Base-by-base conservation (phyloP, 2,329 filamentous ascomycete genomes). In the Microcyclosporella mali region DNA sequence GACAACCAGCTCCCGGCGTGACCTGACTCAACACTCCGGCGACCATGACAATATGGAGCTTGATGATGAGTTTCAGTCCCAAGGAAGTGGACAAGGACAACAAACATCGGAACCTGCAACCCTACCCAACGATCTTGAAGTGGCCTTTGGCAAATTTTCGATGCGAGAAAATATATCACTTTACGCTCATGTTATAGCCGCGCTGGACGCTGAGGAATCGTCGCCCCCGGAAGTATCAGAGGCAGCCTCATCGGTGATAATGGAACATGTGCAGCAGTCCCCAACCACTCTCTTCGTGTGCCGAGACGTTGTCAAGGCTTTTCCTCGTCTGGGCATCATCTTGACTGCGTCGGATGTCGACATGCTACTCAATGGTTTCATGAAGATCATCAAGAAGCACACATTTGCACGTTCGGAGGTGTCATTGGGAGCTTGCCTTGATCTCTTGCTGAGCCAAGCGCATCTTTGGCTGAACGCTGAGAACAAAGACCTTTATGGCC, bases 391-490 rank as follows among this genome's bases (percentile, higher is more conserved):
- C 2, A 63, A 66, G 36, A 68, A 72, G 2, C 76, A 79, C 45
- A 74, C 78, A 19, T 83, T 83, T 55, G 79, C 82, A 44, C 79
- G 80, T 50, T 90, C 84, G 48, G 89, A 95, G 65, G 77, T 82
- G 15, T 79, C 84, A 3, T 69, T 88, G 37, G 75, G 74, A 33
- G 69, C 81, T 14, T 83, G 81, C 49, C 71, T 94, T 17, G 77
- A 83, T 35, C 67, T 85, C 41, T 75, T 95, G 60, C 69, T 76
- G 39, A 78, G 75, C 28, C 73, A 87, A 39, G 75, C 79, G 30
- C 63, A 68, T 10, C 67, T 78, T 30, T 92, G 86, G 86, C 69
- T 69, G 12, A 71, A 77, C 16, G 71, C 62, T 2, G 62, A 75
- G 31, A 69, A 71, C 16, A 73, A 75, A 27, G 70, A 79, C 1